These are phyloP conservation scores for Aspergillus bombycis DNA, from an alignment of 2,329 filamentous ascomycete genomes.

Conservation along the genomic window DNA sequence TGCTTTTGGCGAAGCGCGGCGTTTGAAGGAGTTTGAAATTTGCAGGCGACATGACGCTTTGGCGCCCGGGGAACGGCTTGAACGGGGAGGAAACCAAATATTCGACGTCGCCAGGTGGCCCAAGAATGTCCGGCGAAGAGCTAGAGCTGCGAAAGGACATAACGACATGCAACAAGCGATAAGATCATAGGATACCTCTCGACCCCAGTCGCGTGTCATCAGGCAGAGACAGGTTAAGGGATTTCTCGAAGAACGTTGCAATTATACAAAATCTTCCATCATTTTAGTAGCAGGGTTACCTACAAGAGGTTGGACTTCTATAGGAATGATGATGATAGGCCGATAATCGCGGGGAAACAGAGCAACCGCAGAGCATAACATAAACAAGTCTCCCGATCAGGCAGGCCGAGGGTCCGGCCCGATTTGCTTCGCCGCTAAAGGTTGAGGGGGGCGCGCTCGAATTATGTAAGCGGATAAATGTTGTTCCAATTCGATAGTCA, in stretches of 20 bases:
- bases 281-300: not conserved
- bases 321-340: not conserved
- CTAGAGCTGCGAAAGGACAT: constrained; percentile 41
- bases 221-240: not conserved
- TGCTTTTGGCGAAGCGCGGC: constrained; percentile 30
- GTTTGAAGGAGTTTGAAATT: constrained; percentile 36
- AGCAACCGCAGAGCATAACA: constrained; percentile 15
- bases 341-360: constrained; percentile 11
- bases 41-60: constrained; percentile 44
- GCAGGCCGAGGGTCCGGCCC: constrained; percentile 25
- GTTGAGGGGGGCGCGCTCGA: not conserved
- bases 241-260: not conserved
- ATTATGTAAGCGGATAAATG: constrained; percentile 20
- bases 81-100: constrained; percentile 48
- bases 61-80: constrained; percentile 42
- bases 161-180: constrained; percentile 26
- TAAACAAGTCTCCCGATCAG: constrained; percentile 44
- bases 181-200: constrained; percentile 12
- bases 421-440: constrained; percentile 9
- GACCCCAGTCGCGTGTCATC: constrained; percentile 15
- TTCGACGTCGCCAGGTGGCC: constrained; percentile 45
- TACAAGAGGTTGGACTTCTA: not conserved
- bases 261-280: not conserved
- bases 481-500: constrained; percentile 12
- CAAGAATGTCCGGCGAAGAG: constrained; percentile 48